Conservation (phyloP, 257 asterid species). For the Solanum corneliomulleri region DNA sequence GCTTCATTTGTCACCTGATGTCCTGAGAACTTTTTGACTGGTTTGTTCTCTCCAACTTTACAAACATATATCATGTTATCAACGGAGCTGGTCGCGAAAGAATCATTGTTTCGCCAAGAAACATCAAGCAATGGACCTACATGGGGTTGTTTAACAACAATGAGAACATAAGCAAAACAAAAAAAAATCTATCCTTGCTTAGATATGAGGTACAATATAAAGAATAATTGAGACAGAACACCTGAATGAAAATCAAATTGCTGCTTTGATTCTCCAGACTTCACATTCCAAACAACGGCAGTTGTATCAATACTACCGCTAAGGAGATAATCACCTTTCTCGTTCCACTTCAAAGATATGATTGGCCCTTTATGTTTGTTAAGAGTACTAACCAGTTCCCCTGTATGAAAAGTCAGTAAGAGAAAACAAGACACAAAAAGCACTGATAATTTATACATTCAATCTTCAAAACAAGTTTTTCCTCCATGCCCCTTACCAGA, state of each 20-base stretch:
- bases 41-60: slow-evolving; percentile 77
- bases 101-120: slow-evolving; percentile 81
- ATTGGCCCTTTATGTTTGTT: slow-evolving; percentile 89
- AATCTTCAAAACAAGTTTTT: neutral
- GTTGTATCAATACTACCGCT: slow-evolving; percentile 94
- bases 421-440: neutral
- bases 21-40: slow-evolving; percentile 64
- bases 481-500: slow-evolving; percentile 40
- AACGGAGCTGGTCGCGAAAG: slow-evolving; percentile 86
- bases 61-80: slow-evolving; percentile 86
- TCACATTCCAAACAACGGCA: slow-evolving; percentile 90
- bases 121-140: slow-evolving; percentile 89
- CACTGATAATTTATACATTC: neutral
- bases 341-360: slow-evolving; percentile 93
- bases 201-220: neutral
- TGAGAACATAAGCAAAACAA: neutral
- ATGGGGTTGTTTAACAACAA: neutral
- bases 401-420: slow-evolving; percentile 29
- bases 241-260: slow-evolving; percentile 81
- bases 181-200: neutral
- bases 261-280: slow-evolving; percentile 77
- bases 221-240: slow-evolving; percentile 3
- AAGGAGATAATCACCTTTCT: slow-evolving; percentile 87
- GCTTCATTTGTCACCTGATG: slow-evolving; percentile 50
- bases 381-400: slow-evolving; percentile 70